Evolutionary conservation across 495 filamentous ascomycete species (phyloP), one percentile per base, ranked within the genome.

Genomic region (Lophium mytilinum): DNA sequence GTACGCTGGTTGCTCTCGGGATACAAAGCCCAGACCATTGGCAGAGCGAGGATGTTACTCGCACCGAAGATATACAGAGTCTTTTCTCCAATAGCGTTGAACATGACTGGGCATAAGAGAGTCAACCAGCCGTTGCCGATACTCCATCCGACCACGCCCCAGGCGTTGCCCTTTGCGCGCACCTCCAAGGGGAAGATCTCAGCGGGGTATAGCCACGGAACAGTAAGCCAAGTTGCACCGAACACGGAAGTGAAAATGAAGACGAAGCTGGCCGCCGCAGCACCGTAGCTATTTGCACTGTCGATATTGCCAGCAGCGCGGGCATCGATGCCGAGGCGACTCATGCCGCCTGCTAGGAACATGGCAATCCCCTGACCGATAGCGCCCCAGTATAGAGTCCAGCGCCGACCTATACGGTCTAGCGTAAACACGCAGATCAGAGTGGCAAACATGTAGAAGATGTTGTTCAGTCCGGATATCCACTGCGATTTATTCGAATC

Each of bases 161-260:
- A 87, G n/a, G 85, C 82, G 48, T 86, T 87, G 17, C 85, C 85
- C 34, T 82, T 81, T 4, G 83, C 84, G 21, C 85, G 79, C 9
- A 87, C 78, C 24, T 82, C 77, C 15, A 87, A 68, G 0, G 84
- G 85, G 69, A 87, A 87, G 51, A 87, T 87, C 62, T 88, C 84
- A 14, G 84, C 82, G 0, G 83, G 84, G 55, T 87, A 87, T 4
- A 87, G 61, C 83, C 83, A 87, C 0, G 84, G 84, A 3, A 85
- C 83, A 0, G 83, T 86, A 10, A 88, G 67, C 85, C 85, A 88
- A 1, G 85, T 85, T 0, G 84, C 84, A 24, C 84, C 83, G 57
- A 88, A 88, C 0, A 84, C 75, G 5, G 76, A 77, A 4, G 84
- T 87, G 64, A 83, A 87, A 30, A 88, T 74, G 68, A 85, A 87